These are phyloP conservation scores for Brachypodium distachyon DNA, from an alignment of 202 grass and related monocot genomes.

Conservation along the genomic window DNA sequence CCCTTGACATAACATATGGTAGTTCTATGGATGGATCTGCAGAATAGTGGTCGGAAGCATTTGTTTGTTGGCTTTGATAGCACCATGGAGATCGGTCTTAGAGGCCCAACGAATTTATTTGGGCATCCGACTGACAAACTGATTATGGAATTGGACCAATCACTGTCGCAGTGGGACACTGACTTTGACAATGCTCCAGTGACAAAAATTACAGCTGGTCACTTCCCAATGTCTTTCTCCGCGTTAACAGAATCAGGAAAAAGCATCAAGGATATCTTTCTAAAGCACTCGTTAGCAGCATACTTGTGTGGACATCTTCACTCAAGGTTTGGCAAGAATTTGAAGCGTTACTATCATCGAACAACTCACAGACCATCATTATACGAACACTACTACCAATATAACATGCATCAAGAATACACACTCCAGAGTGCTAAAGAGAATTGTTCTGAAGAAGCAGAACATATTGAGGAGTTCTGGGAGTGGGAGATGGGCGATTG, in stretches of 20 bases:
- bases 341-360: constrained; percentile 68
- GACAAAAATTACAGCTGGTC: constrained; percentile 69
- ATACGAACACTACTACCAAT: constrained; percentile 61
- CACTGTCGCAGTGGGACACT: constrained; percentile 66
- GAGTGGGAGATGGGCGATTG: constrained; percentile 99
- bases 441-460: constrained; percentile 47
- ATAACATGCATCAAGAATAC: constrained; percentile 63
- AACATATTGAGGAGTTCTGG: constrained; percentile 65
- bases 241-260: constrained; percentile 70
- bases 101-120: constrained; percentile 91
- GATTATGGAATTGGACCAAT: constrained; percentile 52
- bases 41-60: constrained; percentile 70
- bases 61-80: constrained; percentile 96
- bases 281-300: constrained; percentile 79
- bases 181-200: constrained; percentile 32
- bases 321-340: constrained; percentile 80
- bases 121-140: constrained; percentile 82
- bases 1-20: constrained; percentile 4
- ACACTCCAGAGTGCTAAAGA: constrained; percentile 15
- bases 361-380: constrained; percentile 24
- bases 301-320: constrained; percentile 96
- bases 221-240: constrained; percentile 89
- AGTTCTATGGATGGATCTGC: constrained; percentile 36
- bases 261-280: constrained; percentile 74
- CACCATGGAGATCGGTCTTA: constrained; percentile 64